Evolutionary conservation across 805 yeast species (phyloP).

Genomic region (Torulaspora quercuum): DNA sequence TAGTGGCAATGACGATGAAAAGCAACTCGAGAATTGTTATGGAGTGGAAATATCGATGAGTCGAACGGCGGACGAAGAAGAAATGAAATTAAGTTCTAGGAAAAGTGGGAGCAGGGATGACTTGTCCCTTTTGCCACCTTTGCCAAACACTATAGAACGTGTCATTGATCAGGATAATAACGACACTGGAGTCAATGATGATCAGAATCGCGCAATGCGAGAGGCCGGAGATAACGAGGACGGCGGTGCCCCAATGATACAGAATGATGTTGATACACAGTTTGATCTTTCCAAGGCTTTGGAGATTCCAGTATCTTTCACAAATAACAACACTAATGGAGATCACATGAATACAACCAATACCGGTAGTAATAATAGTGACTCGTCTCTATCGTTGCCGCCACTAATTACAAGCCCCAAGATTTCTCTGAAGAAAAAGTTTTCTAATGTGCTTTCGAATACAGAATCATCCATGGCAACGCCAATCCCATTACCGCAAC

Average conservation of each 20-base stretch:
- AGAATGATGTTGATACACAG: slow-evolving; percentile 13
- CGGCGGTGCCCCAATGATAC: not conserved
- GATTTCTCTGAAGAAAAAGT: slow-evolving; percentile 23
- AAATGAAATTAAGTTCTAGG: not conserved
- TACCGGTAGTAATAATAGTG: slow-evolving; percentile 8
- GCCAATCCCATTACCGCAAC: slow-evolving; percentile 6
- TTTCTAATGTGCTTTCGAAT: slow-evolving; percentile 20
- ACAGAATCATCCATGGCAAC: slow-evolving; percentile 6
- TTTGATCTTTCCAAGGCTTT: slow-evolving; percentile 34
- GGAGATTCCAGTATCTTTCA: slow-evolving; percentile 22
- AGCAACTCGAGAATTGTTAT: not conserved
- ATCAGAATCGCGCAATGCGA: not conserved
- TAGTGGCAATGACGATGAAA: not conserved
- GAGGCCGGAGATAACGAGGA: not conserved
- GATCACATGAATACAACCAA: slow-evolving; percentile 5
- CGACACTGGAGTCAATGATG: slow-evolving; percentile 1
- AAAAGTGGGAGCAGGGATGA: slow-evolving; percentile 22
- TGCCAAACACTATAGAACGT: slow-evolving; percentile 20
- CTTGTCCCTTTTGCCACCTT: slow-evolving; percentile 24
- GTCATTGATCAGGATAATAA: slow-evolving; percentile 8
- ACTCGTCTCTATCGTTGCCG: slow-evolving; percentile 10
- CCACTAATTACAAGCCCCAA: slow-evolving; percentile 21
- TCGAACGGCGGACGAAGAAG: not conserved
- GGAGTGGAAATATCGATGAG: not conserved
- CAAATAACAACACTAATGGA: slow-evolving; percentile 7